Evolutionary conservation across 164 flowering plant species (phyloP), one percentile per base, ranked within the genome.

Genomic region (Berberis vulgaris): DNA sequence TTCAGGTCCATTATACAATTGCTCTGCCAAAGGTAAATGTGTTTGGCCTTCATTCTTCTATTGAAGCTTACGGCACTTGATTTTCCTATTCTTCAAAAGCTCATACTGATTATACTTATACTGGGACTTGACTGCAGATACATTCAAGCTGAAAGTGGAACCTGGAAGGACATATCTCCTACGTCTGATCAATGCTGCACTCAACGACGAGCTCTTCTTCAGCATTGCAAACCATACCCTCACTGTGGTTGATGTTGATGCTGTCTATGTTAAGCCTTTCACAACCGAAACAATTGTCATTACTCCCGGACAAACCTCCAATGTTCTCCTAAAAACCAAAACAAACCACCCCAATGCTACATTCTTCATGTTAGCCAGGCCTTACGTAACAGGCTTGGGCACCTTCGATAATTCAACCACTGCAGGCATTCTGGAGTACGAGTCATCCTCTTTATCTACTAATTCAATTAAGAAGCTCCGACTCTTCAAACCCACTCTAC

Each of bases 151-250:
- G 52, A 74, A 67, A 61, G 70, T 67, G 60, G 47, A 67, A n/a
- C 70, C 65, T 10, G 70, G 70, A 45, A 67, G 61, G 56, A 67
- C 70, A 1, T 67, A 67, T 9, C 70, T 67, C 9, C 65, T 67
- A 6, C 65, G 70, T 6, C 46, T 67, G 70, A 67, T 67, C 61
- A 67, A 67, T 54, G 65, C 70, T 41, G 70, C 70, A 45, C 44
- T 79, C 39, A 79, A 79, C 46, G 83, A 74, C 3, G 79, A 79
- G 54, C 78, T 79, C 66, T 79, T 79, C 71, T 72, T 74, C 58
- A 70, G 73, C 67, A 70, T 74, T 2, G 71, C 77, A 6, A 74
- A 74, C 42, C 77, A 74, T 65, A 63, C 68, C 2, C 56, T 74
- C 60, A 74, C 69, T 1, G 59, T 74, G 0, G 74, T 74, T 1